phyloP scores from a whole-genome alignment of 208 protist genomes.

The Trypanosoma scelopori region DNA sequence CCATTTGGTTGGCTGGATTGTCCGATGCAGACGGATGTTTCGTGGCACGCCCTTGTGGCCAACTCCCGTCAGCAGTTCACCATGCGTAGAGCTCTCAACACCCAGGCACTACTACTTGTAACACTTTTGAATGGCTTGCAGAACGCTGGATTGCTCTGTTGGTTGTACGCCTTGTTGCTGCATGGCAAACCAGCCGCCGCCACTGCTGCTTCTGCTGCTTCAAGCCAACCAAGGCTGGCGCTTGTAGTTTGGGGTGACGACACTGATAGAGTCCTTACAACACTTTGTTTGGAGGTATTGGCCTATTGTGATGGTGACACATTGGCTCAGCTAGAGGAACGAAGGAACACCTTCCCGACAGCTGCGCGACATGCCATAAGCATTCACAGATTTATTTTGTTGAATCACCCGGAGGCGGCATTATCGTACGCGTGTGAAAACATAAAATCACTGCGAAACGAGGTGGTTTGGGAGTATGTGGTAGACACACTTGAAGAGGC shows the following conservation, averaged over 20 bases:
- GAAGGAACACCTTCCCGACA: constrained; percentile 32
- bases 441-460: constrained; percentile 38
- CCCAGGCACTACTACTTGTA: constrained; percentile 53
- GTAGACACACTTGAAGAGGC: constrained; percentile 32
- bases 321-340: constrained; percentile 32
- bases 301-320: constrained; percentile 20
- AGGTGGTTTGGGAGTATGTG: constrained; percentile 38
- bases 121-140: constrained; percentile 39
- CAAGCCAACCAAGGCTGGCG: constrained; percentile 25
- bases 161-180: constrained; percentile 52
- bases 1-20: constrained; percentile 51
- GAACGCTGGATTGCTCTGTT: constrained; percentile 43
- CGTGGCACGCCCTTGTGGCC: constrained; percentile 23
- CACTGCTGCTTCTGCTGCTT: background rate
- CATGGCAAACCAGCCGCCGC: constrained; percentile 21
- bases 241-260: constrained; percentile 43
- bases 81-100: constrained; percentile 35
- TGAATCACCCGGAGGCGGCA: constrained; percentile 33
- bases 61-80: constrained; percentile 16
- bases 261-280: constrained; percentile 29
- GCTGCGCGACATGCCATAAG: constrained; percentile 41
- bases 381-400: constrained; percentile 37
- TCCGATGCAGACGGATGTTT: constrained; percentile 19
- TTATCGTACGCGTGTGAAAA: constrained; percentile 44
- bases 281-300: constrained; percentile 52